Evolutionary conservation across 192 early-diverging fungal species (phyloP), one percentile per base, ranked within the genome.

Genomic region (Coemansia sp.): DNA sequence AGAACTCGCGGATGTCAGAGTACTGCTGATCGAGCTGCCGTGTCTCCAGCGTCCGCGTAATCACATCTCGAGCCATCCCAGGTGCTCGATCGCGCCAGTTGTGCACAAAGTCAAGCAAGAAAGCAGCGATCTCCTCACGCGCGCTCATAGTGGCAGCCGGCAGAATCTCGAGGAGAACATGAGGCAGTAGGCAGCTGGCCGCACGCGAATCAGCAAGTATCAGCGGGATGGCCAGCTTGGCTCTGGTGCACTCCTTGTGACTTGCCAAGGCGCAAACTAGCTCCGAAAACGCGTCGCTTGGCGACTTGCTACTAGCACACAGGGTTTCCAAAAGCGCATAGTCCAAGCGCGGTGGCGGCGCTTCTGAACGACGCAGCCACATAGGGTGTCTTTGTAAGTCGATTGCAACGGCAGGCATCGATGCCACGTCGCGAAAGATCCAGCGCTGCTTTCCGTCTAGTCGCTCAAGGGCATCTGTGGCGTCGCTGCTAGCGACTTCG

Each of bases 101-200:
- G 53, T 82, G 67, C 11, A 64, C 67, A 67, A 82, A 73, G 62
- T 82, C 79, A 17, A 82, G 64, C 15, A 82, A 19, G 20, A 82
- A 68, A 5, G 74, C 70, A 1, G 79, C 70, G 10, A 76, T 51
- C 46, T 73, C 74, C 5, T 19, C 51, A 19, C 79, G 60, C 49
- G 36, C 37, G 7, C 62, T 70, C 4, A 35, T 14, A 9, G 36
- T 20, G 3, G 69, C 78, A 17, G 35, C 38, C 7, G 59, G 60
- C 25, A 82, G 47, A 14, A 77, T 42, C 53, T 65, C 71, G 22
- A 41, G 58, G 10, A 82, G 51, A 12, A 77, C 35, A 6, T 73
- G 74, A 19, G 79, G 79, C 22, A 82, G 36, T 38, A 82, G 17
- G 7, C 64, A 61, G 39, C 63, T 62, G 6, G 79, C 79, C 2